Base-by-base conservation (phyloP, 352 stramenopile genomes). In the Pythium myriotylum region DNA sequence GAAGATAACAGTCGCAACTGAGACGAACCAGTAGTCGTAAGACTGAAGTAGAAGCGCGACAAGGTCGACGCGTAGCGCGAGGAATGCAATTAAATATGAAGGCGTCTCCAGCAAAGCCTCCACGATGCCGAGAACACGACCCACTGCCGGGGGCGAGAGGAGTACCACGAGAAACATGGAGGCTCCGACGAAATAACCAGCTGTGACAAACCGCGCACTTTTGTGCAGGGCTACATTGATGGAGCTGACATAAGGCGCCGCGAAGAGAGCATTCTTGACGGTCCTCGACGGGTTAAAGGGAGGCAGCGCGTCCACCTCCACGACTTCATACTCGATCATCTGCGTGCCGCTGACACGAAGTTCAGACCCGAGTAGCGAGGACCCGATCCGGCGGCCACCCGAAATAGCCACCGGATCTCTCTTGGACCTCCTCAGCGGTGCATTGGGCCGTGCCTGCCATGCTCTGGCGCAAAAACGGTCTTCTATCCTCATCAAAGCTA, bases 1-100 rank as follows among this genome's bases (percentile, higher is more conserved):
- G 2, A 54, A 68, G n/a, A 52, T 17, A 10, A 59, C 43, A 12
- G 70, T 73, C 3, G 60, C 51, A 23, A 26, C 6, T 4, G 54
- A 60, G 56, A 73, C 66, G 52, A 76, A 68, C 65, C 64, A 76
- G 14, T 62, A 65, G 54, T 76, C 68, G 52, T 76, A 68, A 13
- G 61, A 64, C 3, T 16, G 23, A 0, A 39, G 3, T 1, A 73
- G n/a, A 23, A 68, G 42, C 5, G 29, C 16, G 12, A 73, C 27
- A 24, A 73, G 59, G 16, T 70, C 68, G 24, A 49, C 35, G 24
- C 20, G 43, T 4, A 50, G 43, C 43, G 19, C 19, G 43, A 50
- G n/a, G 16, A 50, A 26, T 6, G 43, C 8, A 19, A 22, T 4
- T 7, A 43, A 14, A 20, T 43, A 43, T 14, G 37, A 43, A 6